Base-by-base conservation (phyloP, 129 eudicot genomes). In the Artemisia tridentata region DNA sequence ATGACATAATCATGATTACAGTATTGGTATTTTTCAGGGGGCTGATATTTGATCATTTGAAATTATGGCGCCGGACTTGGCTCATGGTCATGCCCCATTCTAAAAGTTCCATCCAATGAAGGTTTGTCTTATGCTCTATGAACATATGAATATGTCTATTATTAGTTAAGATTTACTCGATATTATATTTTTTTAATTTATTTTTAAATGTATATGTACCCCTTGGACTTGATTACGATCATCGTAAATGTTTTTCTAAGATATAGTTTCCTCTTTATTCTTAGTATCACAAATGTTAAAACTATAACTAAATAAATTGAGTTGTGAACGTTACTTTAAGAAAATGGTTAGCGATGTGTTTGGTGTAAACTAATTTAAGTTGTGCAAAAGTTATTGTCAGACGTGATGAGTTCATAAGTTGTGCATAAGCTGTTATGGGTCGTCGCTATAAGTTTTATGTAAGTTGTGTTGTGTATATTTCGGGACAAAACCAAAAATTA, bases 41-140 rank as follows among this genome's bases (percentile, higher is more conserved):
- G n/a, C 97, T 77, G 97, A 90, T 68, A 90, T 90, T 56, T 90
- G 95, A 95, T 90, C 97, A 47, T 85, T 87, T 73, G 97, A 95
- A 72, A 92, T 92, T 38, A 89, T 96, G 75, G 98, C 96, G 64
- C 75, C 86, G 65, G 98, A 92, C 82, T 76, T 92, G 82, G 98
- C 98, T 70, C 98, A 89, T 78, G 98, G 98, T 64, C 98, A 92
- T 76, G 98, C 96, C 45, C 98, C 98, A 60, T 89, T 92, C 76
- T 92, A 95, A 38, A 92, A 92, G 69, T 92, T 89, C 72, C 98
- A 96, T 80, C 98, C 96, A 25, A 88, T 92, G 98, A 92, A 92
- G 96, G 98, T 92, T 59, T 23, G 38, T 27, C n/a, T 55, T 52
- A 14, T 63, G 5, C 5, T 29, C 34, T 29, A 59, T 54, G 49